A percentile compares a stretch with the other conserved stretches of the same genome.
phyloP scores from a whole-genome alignment of 2,329 filamentous ascomycete genomes.

The Harringtonia aguacate region DNA sequence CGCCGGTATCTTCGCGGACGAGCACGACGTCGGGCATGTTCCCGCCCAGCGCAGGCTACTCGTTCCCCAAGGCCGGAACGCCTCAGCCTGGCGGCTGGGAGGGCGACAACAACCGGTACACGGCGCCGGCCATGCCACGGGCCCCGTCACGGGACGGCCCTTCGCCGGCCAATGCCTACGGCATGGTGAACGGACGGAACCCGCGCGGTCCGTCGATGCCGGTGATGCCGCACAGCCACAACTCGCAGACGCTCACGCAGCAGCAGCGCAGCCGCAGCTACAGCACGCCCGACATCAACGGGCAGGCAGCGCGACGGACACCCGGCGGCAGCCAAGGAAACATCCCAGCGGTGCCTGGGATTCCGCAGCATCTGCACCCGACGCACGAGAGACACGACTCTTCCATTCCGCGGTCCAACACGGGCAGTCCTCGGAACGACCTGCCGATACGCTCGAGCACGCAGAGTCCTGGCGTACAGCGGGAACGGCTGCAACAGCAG shows the following conservation, averaged over 20 bases:
- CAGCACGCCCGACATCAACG: conserved; percentile 90
- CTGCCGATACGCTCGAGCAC: conserved; percentile 58
- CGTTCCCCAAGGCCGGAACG: conserved; percentile 65
- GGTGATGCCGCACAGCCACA: conserved; percentile 45
- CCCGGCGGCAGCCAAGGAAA: conserved; percentile 41
- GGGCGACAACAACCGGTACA: conserved; percentile 66
- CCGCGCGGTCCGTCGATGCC: conserved; percentile 72
- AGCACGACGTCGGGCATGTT: conserved; percentile 70
- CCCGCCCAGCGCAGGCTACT: conserved; percentile 34
- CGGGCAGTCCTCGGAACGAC: conserved; percentile 62
- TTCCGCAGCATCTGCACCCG: conserved; percentile 57
- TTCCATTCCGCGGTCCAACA: conserved; percentile 67
- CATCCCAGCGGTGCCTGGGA: conserved; percentile 64
- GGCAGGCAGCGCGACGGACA: conserved; percentile 46
- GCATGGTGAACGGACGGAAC: conserved; percentile 45
- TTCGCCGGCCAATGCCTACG: conserved; percentile 51
- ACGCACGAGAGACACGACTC: conserved; percentile 41
- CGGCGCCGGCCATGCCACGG: conserved; percentile 75
- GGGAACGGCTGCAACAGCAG: conserved; percentile 40
- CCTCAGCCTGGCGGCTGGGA: conserved; percentile 54
- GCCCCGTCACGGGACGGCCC: conserved; percentile 69
- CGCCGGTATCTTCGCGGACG: conserved; percentile 63
- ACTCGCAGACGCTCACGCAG: conserved; percentile 43
- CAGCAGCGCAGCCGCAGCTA: conserved; percentile 78
- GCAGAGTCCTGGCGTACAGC: conserved; percentile 58